These are phyloP conservation scores for Lecanicillium sp. DNA, from an alignment of 2,329 filamentous ascomycete species.

Conservation along the genomic window DNA sequence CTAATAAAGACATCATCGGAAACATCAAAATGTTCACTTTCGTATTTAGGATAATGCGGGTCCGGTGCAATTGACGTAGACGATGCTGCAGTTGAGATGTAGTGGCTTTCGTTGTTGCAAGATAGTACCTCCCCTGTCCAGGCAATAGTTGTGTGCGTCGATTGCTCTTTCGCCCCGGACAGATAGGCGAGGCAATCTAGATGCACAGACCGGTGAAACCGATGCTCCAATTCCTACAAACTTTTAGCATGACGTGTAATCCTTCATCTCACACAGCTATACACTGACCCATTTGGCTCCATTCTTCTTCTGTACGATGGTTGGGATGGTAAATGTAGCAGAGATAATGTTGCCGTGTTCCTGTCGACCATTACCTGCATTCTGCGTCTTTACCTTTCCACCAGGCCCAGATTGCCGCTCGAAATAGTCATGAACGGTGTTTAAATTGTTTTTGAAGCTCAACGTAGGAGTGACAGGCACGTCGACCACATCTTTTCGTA, in stretches of 20 bases:
- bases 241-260: too few species aligned
- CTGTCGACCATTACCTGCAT: too few species aligned
- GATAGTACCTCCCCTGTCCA: conserved; percentile 83
- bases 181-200: conserved; percentile 87
- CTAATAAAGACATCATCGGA: conserved; percentile 48
- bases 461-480: conserved; percentile 6
- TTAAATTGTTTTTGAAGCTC: not conserved
- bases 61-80: conserved; percentile 32
- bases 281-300: conserved; percentile 53
- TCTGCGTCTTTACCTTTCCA: too few species aligned
- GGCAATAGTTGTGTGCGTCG: conserved; percentile 86
- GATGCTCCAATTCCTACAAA: not conserved
- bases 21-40: conserved; percentile 34
- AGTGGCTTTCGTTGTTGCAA: conserved; percentile 9
- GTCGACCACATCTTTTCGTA: not conserved
- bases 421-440: too few species aligned
- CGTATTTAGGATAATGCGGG: conserved; percentile 38
- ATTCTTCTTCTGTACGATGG: conserved; percentile 48
- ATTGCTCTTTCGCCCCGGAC: conserved; percentile 70
- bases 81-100: conserved; percentile 17
- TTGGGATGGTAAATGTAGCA: conserved; percentile 54
- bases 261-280: too few species aligned
- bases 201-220: conserved; percentile 63
- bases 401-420: too few species aligned
- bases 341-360: conserved; percentile 58